Evolutionary conservation across 1,284 basidiomycete species (phyloP), one percentile per base, ranked within the genome.

Genomic region (Ganoderma sinense): DNA sequence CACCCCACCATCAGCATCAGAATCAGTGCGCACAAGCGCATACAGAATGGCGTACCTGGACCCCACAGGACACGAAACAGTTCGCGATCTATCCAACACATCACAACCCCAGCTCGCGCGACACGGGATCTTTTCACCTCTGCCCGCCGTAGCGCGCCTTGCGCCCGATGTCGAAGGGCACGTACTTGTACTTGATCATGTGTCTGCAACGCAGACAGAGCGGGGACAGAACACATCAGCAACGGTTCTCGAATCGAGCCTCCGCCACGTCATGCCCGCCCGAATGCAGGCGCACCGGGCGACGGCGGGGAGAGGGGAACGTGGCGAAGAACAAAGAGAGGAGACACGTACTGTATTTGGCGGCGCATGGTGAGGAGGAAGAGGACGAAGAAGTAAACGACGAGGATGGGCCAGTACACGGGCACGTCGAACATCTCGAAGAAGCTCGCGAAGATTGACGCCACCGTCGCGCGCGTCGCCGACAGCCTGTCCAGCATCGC

Each of bases 111-210:
- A 5, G 29, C 18, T n/a, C 16, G 10, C 23, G 31, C 29, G 20
- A n/a, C n/a, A n/a, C n/a, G n/a, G n/a, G n/a, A n/a, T 20, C 20
- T 55, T 58, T 60, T 60, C 58, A 60, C 39, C 58, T 26, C 58
- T 60, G 58, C 26, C 67, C 68, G 48, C 91, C 91, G 73, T 96
- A 96, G 62, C 90, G 89, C 68, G 91, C 86, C 83, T 97, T 97
- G 75, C 95, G 89, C 20, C 96, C 96, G 73, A 97, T 87, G 78
- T 97, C 96, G 82, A 96, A 97, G 43, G 96, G 96, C 67, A 97
- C 84, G 82, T 96, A 97, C 80, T 95, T 96, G 86, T 99, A 98
- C 83, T 97, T 97, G 86, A 98, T 94, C 97, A 99, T 99, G 83
- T 99, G 97, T 78, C 96, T 97, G 79, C 39, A 55, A 43, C 31